phyloP scores from a whole-genome alignment of 805 yeast genomes.

The Metschnikowia corniflorae region DNA sequence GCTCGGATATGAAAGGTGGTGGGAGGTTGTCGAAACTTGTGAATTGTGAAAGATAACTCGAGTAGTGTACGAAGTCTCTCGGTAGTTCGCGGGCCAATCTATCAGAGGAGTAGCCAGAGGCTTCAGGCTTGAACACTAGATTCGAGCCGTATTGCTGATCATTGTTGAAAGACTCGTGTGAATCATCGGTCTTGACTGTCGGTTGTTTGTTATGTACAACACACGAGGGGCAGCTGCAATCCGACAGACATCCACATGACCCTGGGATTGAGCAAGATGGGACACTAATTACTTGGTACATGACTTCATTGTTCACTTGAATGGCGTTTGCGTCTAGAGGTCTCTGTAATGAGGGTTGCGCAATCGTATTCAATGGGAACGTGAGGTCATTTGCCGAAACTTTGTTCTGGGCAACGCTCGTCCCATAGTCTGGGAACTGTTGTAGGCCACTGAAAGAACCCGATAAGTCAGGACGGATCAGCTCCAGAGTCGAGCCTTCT shows the following conservation, averaged over 20 bases:
- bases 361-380: background rate
- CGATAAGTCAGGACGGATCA: too few relatives aligned
- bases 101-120: background rate
- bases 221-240: conserved; percentile 38
- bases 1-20: conserved; percentile 6
- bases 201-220: conserved; percentile 26
- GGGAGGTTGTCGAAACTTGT: background rate
- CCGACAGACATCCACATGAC: conserved; percentile 35
- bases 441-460: too few relatives aligned
- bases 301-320: background rate
- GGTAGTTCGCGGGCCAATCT: conserved; percentile 6
- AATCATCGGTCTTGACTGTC: conserved; percentile 4
- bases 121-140: conserved; percentile 11
- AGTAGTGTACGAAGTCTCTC: conserved; percentile 3
- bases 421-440: too few relatives aligned
- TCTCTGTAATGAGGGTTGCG: background rate
- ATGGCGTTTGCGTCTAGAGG: background rate
- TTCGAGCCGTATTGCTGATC: conserved; percentile 13
- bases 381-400: background rate
- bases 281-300: conserved; percentile 26
- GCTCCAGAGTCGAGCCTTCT: too few relatives aligned
- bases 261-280: conserved; percentile 36
- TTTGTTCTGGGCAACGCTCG: background rate
- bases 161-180: conserved; percentile 11
- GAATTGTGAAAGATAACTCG: conserved; percentile 2